Evolutionary conservation across 306 rosid species (phyloP).

Genomic region (Luffa acutangula): DNA sequence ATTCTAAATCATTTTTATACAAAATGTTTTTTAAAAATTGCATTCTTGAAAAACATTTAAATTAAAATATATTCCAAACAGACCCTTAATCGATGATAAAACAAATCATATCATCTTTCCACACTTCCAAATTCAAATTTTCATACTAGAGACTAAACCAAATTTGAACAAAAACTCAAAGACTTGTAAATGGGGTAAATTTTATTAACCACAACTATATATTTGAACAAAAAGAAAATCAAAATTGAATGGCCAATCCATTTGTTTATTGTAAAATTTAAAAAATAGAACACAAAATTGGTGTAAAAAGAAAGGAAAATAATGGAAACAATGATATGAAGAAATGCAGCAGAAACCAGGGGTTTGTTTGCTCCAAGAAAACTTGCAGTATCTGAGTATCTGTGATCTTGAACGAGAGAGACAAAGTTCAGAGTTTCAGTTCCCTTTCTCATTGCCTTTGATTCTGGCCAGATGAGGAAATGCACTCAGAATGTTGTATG

Average conservation of each 20-base stretch:
- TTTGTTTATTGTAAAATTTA: conserved; percentile 21
- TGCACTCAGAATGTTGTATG: conserved; percentile 60
- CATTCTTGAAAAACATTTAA: too few species aligned
- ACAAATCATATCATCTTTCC: neutral
- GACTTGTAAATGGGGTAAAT: neutral
- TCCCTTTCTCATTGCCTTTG: conserved; percentile 30
- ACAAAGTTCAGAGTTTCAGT: conserved; percentile 17
- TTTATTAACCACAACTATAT: neutral
- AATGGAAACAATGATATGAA: conserved; percentile 13
- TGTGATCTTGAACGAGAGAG: neutral
- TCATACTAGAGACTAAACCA: neutral
- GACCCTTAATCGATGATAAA: too few species aligned
- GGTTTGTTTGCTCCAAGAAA: neutral
- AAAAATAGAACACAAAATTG: conserved; percentile 25
- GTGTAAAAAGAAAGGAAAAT: conserved; percentile 10
- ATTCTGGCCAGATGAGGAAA: conserved; percentile 55
- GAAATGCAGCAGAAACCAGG: conserved; percentile 15
- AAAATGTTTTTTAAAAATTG: too few species aligned
- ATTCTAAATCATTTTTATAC: too few species aligned
- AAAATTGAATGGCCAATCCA: conserved; percentile 27
- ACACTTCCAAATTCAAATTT: neutral
- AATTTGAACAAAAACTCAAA: too few species aligned
- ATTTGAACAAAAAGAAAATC: neutral
- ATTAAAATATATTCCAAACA: too few species aligned
- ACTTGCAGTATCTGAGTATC: neutral